Evolutionary conservation across 805 yeast species (phyloP).

Genomic region (Wickerhamomyces sydowiorum): DNA sequence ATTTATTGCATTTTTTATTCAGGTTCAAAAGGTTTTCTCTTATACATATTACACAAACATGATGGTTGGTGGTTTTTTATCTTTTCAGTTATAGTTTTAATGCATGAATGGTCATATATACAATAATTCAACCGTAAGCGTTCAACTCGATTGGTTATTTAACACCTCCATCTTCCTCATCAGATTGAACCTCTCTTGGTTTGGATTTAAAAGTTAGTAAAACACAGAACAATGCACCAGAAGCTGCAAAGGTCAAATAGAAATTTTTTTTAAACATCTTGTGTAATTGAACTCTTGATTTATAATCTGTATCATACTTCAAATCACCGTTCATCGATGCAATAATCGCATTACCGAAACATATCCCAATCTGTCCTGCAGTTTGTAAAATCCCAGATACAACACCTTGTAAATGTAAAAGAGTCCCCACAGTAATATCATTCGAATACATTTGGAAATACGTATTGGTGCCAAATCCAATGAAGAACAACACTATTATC

Average conservation of each 20-base stretch:
- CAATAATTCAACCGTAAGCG: too few relatives aligned
- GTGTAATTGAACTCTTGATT: not conserved
- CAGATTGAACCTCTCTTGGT: not conserved
- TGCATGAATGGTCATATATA: not conserved
- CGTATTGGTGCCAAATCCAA: slow-evolving; percentile 24
- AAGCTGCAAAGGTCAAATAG: not conserved
- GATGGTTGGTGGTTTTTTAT: too few relatives aligned
- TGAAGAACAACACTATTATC: too few relatives aligned
- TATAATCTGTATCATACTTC: not conserved
- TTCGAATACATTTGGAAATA: slow-evolving; percentile 30
- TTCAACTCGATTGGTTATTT: too few relatives aligned
- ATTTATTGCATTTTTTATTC: too few relatives aligned
- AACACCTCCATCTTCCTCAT: not conserved
- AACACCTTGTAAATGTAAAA: slow-evolving; percentile 28
- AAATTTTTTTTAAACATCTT: not conserved
- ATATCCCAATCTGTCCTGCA: slow-evolving; percentile 24
- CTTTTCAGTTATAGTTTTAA: not conserved
- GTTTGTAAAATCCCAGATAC: slow-evolving; percentile 29
- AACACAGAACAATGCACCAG: not conserved
- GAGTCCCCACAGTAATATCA: slow-evolving; percentile 16
- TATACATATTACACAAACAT: too few relatives aligned
- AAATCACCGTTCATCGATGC: slow-evolving; percentile 17
- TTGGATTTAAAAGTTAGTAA: not conserved
- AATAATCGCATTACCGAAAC: slow-evolving; percentile 20
- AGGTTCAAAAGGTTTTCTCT: too few relatives aligned